Evolutionary conservation across 306 rosid genomes (phyloP).

Genomic region (Cucurbita ficifolia): DNA sequence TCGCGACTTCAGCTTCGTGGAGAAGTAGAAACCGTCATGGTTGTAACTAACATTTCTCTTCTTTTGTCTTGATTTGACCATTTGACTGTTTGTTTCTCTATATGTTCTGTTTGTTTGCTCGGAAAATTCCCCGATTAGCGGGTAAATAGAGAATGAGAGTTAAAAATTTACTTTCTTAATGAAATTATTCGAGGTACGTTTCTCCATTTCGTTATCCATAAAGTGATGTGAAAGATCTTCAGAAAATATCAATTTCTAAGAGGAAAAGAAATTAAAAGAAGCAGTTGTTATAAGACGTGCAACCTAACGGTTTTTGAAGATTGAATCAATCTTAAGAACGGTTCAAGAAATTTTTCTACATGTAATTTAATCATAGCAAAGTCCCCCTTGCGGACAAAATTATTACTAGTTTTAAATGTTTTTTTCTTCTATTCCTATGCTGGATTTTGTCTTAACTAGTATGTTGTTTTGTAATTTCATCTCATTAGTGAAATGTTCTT

Average conservation of each 20-base stretch:
- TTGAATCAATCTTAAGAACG: neutral
- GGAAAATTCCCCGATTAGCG: neutral
- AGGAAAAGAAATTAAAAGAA: too few species aligned
- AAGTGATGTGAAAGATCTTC: neutral
- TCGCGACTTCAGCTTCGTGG: neutral
- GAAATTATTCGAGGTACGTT: too few species aligned
- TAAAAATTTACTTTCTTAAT: neutral
- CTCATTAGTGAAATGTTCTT: too few species aligned
- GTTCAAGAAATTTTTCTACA: neutral
- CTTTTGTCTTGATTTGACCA: neutral
- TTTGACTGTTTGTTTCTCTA: neutral
- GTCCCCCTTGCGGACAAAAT: neutral
- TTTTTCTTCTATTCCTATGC: neutral
- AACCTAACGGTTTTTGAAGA: neutral
- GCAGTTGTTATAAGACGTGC: too few species aligned
- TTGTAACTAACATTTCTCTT: neutral
- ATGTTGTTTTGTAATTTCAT: too few species aligned
- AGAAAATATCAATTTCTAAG: neutral
- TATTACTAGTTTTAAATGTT: neutral
- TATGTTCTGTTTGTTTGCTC: neutral
- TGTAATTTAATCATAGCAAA: neutral
- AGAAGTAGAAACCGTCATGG: neutral
- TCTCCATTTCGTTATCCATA: neutral
- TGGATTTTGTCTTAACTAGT: neutral
- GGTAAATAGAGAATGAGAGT: neutral